Percentiles rank a stretch among this genome's conserved stretches.
These are phyloP conservation scores for Claviceps fusiformis DNA, from an alignment of 2,329 filamentous ascomycete genomes.

Conservation along the genomic window DNA sequence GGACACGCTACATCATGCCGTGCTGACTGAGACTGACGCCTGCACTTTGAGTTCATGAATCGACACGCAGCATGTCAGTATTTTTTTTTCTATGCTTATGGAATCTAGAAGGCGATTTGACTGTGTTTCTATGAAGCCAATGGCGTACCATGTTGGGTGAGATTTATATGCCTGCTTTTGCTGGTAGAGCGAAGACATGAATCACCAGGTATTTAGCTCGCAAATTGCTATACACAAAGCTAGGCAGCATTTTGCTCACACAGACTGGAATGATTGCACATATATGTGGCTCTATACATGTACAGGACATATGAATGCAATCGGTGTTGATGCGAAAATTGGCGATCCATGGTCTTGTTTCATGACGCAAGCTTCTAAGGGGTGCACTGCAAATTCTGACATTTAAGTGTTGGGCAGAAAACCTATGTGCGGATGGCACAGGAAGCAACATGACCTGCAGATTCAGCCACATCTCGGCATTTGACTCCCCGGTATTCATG, in stretches of 20 bases:
- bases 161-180: background rate
- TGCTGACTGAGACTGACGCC: background rate
- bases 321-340: background rate
- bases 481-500: background rate
- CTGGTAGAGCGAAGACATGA: background rate
- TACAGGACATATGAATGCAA: background rate
- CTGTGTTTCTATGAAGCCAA: background rate
- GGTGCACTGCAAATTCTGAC: too few relatives aligned
- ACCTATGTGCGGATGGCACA: too few relatives aligned
- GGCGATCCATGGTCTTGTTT: background rate
- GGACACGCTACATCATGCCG: background rate
- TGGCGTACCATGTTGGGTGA: too few relatives aligned
- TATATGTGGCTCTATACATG: too few relatives aligned
- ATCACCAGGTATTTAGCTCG: background rate
- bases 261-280: background rate
- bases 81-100: too few relatives aligned
- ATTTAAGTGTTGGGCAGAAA: too few relatives aligned
- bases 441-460: background rate
- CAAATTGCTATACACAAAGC: background rate
- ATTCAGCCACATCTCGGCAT: background rate
- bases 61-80: background rate
- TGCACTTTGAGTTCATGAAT: background rate
- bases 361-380: background rate
- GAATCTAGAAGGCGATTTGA: background rate
- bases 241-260: background rate